phyloP scores from a whole-genome alignment of 2,329 filamentous ascomycete genomes.

The Pseudopyricularia cyperi region DNA sequence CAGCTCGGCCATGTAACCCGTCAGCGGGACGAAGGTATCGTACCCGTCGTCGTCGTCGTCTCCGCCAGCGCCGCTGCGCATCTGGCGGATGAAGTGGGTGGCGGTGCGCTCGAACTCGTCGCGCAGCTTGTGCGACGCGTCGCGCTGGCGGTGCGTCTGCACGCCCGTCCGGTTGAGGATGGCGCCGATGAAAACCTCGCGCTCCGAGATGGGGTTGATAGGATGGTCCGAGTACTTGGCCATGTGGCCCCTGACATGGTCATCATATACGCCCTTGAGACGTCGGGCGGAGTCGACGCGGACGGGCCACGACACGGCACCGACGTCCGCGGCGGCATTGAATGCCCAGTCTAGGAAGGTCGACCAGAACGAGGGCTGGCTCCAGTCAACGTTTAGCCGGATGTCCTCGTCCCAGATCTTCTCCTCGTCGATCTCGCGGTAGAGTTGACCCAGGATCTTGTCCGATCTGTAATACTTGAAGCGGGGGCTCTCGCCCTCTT shows the following conservation, averaged over 20 bases:
- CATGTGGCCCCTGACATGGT: conserved; percentile 25
- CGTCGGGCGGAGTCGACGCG: conserved; percentile 24
- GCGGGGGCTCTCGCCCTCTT: conserved; percentile 26
- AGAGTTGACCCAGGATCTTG: conserved; percentile 58
- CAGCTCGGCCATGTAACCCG: not conserved
- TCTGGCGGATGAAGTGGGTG: conserved; percentile 17
- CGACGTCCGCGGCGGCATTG: conserved; percentile 15
- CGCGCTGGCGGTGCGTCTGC: conserved; percentile 36
- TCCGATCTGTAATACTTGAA: conserved; percentile 52
- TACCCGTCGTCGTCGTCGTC: not conserved
- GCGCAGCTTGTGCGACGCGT: conserved; percentile 35
- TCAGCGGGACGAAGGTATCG: not conserved
- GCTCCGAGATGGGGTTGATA: conserved; percentile 27
- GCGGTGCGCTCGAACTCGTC: conserved; percentile 36
- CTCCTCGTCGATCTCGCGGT: conserved; percentile 59
- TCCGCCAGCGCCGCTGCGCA: conserved; percentile 7
- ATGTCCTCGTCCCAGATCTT: conserved; percentile 46
- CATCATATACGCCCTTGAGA: conserved; percentile 28
- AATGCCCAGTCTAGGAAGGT: conserved; percentile 20
- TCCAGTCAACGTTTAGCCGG: conserved; percentile 13
- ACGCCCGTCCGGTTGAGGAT: conserved; percentile 36
- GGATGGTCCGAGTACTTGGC: conserved; percentile 31
- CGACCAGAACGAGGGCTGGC: conserved; percentile 28
- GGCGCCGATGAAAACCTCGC: conserved; percentile 42
- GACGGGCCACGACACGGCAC: conserved; percentile 19